Percentiles rank a stretch among this genome's conserved stretches.
phyloP scores from a whole-genome alignment of 495 filamentous ascomycete species.

The Jackrogersella multiformis region DNA sequence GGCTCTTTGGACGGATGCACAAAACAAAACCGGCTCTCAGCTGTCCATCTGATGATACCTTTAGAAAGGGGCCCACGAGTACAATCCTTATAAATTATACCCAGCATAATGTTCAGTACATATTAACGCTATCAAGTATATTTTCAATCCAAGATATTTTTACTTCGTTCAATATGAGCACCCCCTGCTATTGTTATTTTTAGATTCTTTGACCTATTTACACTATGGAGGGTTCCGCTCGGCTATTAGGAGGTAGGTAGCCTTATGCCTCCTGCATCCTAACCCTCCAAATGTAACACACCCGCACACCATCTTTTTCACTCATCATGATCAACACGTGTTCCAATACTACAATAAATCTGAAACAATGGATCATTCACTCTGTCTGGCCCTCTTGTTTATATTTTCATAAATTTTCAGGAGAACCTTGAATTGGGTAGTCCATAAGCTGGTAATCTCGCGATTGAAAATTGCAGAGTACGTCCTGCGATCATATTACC shows the following conservation, averaged over 20 bases:
- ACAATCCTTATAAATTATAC: constrained; percentile 29
- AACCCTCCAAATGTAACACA: background rate
- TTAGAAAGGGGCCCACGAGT: constrained; percentile 7
- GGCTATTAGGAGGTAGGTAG: background rate
- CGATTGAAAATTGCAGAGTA: too few relatives aligned
- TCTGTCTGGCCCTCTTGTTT: background rate
- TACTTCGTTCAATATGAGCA: background rate
- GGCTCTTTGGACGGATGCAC: background rate
- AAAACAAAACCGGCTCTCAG: constrained; percentile 5
- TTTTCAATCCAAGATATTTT: background rate
- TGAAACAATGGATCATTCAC: background rate
- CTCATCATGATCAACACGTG: background rate
- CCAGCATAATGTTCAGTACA: constrained; percentile 15
- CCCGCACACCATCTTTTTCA: background rate
- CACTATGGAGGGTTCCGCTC: background rate
- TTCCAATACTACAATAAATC: background rate
- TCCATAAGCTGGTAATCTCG: too few relatives aligned
- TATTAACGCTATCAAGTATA: constrained; percentile 13
- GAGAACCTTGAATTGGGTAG: too few relatives aligned
- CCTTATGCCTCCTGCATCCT: background rate
- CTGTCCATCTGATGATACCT: constrained; percentile 9
- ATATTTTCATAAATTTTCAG: background rate
- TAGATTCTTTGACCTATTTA: too few relatives aligned
- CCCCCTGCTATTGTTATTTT: background rate
- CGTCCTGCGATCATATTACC: too few relatives aligned